Evolutionary conservation across 768 basidiomycete species (phyloP), one percentile per base, ranked within the genome.

Genomic region (Sarcomyxa edulis): DNA sequence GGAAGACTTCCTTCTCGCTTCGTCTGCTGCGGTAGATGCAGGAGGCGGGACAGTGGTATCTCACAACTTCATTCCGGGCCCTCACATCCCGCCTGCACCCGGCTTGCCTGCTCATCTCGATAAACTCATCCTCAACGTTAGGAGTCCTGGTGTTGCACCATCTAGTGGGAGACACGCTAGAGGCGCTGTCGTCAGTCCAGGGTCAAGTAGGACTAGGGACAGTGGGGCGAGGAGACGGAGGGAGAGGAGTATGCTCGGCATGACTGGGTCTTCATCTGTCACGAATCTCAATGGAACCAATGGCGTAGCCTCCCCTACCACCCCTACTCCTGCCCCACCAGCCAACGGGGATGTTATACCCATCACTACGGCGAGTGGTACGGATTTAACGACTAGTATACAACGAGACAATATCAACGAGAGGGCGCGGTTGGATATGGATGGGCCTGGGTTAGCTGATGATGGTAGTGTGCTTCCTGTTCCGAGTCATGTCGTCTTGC

Each of bases 391-490:
- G n/a, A n/a, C n/a, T n/a, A n/a, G n/a, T n/a, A n/a, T n/a, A n/a
- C n/a, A n/a, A n/a, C n/a, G n/a, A n/a, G n/a, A n/a, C n/a, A n/a
- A n/a, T n/a, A n/a, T n/a, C n/a, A n/a, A n/a, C n/a, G n/a, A n/a
- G n/a, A 32, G 19, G 15, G 23, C 50, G 39, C 19, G 55, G 49
- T 22, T 43, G 34, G 28, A 59, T 33, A 60, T n/a, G 8, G 60
- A 59, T 33, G 61, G 61, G 49, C 62, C 67, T 0, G 65, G 72
- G n/a, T 47, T 82, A 52, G 76, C 80, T 12, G 94, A 98, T 60
- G 94, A 98, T 53, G 85, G 78, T 36, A 84, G 83, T 33, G 91
- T 98, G 40, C 61, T 98, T 46, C 85, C 95, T 11, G 90, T 96
- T 15, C 94, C 94, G 15, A 85, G 81, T 25, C 94, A 97, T 64